phyloP scores from a whole-genome alignment of 768 basidiomycete genomes.

The Lactarius pseudohatsudake region DNA sequence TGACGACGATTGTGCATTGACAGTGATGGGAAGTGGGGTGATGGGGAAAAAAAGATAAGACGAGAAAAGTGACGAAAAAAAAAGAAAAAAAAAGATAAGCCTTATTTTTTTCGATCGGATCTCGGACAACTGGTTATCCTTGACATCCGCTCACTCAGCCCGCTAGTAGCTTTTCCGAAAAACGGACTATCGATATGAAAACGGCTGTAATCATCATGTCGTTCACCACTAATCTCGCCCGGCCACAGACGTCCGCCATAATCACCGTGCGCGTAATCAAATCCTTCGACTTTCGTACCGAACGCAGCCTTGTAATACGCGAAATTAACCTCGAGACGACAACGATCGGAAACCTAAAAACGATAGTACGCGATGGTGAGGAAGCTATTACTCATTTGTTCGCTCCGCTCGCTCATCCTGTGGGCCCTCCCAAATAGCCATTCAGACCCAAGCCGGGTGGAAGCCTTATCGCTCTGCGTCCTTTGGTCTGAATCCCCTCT shows the following conservation, averaged over 20 bases:
- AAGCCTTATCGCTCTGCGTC: constrained; percentile 78
- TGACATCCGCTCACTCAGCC: no score
- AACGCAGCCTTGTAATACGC: constrained; percentile 82
- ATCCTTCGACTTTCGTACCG: constrained; percentile 89
- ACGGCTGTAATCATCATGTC: constrained; percentile 25
- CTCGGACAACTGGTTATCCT: no score
- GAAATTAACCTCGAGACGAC: constrained; percentile 73
- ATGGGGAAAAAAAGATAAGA: no score
- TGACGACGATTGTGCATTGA: no score
- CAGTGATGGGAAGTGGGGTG: no score
- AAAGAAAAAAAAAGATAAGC: no score
- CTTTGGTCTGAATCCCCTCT: constrained; percentile 52
- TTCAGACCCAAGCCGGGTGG: constrained; percentile 77
- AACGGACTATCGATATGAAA: no score
- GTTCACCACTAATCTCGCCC: constrained; percentile 66
- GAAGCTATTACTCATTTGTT: no score
- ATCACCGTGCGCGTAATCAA: constrained; percentile 93
- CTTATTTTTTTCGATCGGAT: no score
- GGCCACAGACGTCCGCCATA: constrained; percentile 73
- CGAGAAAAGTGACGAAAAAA: no score
- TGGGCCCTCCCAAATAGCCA: constrained; percentile 43
- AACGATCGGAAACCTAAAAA: constrained; percentile 81
- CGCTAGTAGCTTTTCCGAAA: no score
- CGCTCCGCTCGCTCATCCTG: no score
- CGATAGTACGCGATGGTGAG: constrained; percentile 63